Evolutionary conservation across 2,329 filamentous ascomycete species (phyloP).

Genomic region (Trichoderma afroharzianum): DNA sequence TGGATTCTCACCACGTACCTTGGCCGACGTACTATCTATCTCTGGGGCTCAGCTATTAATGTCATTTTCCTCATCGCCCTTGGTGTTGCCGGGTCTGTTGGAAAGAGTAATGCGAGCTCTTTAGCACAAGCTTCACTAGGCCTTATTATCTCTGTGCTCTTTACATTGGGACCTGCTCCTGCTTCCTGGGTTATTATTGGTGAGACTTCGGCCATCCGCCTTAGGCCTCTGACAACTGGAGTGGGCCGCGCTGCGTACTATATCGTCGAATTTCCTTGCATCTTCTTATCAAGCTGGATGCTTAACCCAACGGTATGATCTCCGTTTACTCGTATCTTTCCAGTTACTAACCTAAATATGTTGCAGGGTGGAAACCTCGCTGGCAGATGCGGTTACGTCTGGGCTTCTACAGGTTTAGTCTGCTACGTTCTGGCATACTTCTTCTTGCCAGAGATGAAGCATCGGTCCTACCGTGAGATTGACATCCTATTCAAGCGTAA

Average conservation of each 20-base stretch:
- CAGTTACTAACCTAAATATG: not conserved
- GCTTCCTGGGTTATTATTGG: slow-evolving; percentile 3
- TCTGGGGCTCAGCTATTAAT: not conserved
- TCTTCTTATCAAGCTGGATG: slow-evolving; percentile 1
- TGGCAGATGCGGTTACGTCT: not conserved
- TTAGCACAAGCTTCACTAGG: not conserved
- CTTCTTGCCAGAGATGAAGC: slow-evolving; percentile 1
- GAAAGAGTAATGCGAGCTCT: not conserved
- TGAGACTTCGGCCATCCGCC: not conserved
- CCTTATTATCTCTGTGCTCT: not conserved
- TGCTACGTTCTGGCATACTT: not conserved
- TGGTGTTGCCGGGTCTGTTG: not conserved
- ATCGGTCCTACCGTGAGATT: not conserved
- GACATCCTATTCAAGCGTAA: not conserved
- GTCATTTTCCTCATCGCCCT: not conserved
- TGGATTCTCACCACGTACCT: not conserved
- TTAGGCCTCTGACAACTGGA: slow-evolving; percentile 4
- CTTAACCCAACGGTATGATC: not conserved
- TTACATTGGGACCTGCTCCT: not conserved
- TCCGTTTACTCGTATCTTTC: not conserved
- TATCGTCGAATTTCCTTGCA: not conserved
- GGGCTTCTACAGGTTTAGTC: not conserved
- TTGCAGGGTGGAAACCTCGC: not conserved
- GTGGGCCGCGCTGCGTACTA: not conserved
- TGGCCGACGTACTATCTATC: not conserved